Evolutionary conservation across 345 rosid genomes (phyloP).

Genomic region (Turnera subulata): DNA sequence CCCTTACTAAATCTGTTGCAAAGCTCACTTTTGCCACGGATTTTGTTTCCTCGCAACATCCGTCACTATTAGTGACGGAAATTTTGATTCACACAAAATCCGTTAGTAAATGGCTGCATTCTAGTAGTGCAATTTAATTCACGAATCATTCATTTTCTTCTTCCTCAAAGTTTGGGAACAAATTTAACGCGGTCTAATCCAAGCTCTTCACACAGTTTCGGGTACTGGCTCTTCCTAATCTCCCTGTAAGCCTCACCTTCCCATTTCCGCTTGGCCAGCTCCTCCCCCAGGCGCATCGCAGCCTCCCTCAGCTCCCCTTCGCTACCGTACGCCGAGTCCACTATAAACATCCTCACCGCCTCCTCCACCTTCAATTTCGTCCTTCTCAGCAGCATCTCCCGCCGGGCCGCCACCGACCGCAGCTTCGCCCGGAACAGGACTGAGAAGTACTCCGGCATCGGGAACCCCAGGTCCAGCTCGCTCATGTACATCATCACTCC

Average conservation of each 20-base stretch:
- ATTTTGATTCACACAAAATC: too few species aligned
- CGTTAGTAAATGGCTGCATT: too few species aligned
- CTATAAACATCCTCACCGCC: slow-evolving; percentile 53
- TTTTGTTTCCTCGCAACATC: too few species aligned
- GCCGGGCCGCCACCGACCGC: slow-evolving; percentile 35
- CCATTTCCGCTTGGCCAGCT: slow-evolving; percentile 51
- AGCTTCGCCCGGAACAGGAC: slow-evolving; percentile 47
- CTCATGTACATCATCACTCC: slow-evolving; percentile 86
- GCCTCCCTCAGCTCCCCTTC: slow-evolving; percentile 43
- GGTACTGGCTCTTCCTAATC: slow-evolving; percentile 73
- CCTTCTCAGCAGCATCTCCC: slow-evolving; percentile 51
- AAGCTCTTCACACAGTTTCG: slow-evolving; percentile 45
- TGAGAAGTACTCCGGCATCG: slow-evolving; percentile 55
- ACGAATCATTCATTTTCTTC: too few species aligned
- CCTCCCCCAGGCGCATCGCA: slow-evolving; percentile 42
- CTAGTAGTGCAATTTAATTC: too few species aligned
- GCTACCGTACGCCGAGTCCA: slow-evolving; percentile 46
- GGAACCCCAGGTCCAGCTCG: slow-evolving; percentile 60
- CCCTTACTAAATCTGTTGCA: too few species aligned
- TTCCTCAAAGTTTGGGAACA: slow-evolving; percentile 36
- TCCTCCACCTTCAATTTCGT: slow-evolving; percentile 58
- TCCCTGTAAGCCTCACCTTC: slow-evolving; percentile 56
- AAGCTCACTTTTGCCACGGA: too few species aligned
- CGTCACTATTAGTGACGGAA: too few species aligned
- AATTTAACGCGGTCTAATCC: slow-evolving; percentile 25